These are phyloP conservation scores for Phytophthora brassicae DNA, from an alignment of 352 stramenopile species.

Conservation along the genomic window DNA sequence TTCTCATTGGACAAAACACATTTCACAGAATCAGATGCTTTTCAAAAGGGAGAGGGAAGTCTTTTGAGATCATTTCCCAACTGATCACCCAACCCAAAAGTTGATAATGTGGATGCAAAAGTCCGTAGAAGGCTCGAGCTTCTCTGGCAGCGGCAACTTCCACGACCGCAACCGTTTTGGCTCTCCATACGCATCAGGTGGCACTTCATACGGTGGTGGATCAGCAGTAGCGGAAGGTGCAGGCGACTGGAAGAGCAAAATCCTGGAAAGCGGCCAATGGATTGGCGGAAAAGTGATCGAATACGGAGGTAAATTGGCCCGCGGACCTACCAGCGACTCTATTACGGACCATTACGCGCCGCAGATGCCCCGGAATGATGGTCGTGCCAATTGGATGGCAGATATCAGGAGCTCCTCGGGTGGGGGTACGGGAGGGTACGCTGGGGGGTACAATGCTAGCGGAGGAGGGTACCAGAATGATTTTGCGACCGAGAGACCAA, in stretches of 20 bases:
- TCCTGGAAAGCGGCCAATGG: slow-evolving; percentile 72
- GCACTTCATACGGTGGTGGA: slow-evolving; percentile 33
- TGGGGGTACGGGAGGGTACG: slow-evolving; percentile 7
- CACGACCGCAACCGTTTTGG: slow-evolving; percentile 55
- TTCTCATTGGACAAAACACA: slow-evolving; percentile 8
- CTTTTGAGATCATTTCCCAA: slow-evolving; percentile 11
- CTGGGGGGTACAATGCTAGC: slow-evolving; percentile 22
- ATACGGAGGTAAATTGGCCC: slow-evolving; percentile 59
- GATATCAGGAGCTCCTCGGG: slow-evolving; percentile 64
- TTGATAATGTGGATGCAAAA: slow-evolving; percentile 66
- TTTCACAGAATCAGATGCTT: slow-evolving; percentile 25
- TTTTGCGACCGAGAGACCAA: slow-evolving; percentile 65
- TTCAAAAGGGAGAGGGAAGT: slow-evolving; percentile 12
- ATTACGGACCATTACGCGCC: slow-evolving; percentile 46
- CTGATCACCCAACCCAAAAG: neutral
- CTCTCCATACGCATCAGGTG: slow-evolving; percentile 27
- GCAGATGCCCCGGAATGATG: slow-evolving; percentile 63
- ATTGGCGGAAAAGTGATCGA: slow-evolving; percentile 74
- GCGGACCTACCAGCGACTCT: slow-evolving; percentile 40
- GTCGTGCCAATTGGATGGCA: slow-evolving; percentile 76
- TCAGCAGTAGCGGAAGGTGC: slow-evolving; percentile 7
- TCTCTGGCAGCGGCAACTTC: slow-evolving; percentile 41
- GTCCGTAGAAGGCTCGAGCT: slow-evolving; percentile 45
- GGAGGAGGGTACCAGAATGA: slow-evolving; percentile 64
- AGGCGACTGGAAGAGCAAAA: slow-evolving; percentile 70